These are phyloP conservation scores for Trichoderma simmonsii DNA, from an alignment of 2,329 filamentous ascomycete species.

Conservation along the genomic window DNA sequence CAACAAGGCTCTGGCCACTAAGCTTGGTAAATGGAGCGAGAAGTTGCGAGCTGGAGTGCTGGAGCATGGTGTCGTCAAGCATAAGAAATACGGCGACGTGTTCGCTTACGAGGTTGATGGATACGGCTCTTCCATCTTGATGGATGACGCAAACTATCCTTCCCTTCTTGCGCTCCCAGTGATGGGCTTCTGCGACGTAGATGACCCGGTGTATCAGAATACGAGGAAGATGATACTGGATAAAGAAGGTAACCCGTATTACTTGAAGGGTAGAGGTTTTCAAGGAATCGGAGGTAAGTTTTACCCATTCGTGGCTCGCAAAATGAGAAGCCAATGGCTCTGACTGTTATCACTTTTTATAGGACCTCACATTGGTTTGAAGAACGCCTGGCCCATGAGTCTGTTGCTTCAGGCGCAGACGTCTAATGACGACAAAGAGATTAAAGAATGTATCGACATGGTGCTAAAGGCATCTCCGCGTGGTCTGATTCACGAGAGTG, in stretches of 20 bases:
- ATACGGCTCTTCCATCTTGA: conserved; percentile 76
- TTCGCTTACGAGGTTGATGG: conserved; percentile 89
- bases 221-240: conserved; percentile 75
- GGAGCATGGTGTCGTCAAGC: conserved; percentile 76
- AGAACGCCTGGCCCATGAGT: conserved; percentile 96
- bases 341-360: conserved; percentile 16
- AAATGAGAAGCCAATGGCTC: background rate
- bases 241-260: conserved; percentile 82
- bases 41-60: conserved; percentile 73
- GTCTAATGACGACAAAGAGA: conserved; percentile 77
- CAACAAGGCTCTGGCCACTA: conserved; percentile 50
- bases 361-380: conserved; percentile 71
- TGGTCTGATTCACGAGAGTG: conserved; percentile 87
- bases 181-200: conserved; percentile 66
- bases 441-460: conserved; percentile 64
- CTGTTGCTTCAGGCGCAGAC: conserved; percentile 89
- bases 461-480: conserved; percentile 74
- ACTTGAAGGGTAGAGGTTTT: conserved; percentile 71
- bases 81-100: conserved; percentile 71
- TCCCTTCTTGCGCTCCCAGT: conserved; percentile 75
- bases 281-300: conserved; percentile 78
- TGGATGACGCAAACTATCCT: conserved; percentile 88
- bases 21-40: conserved; percentile 56
- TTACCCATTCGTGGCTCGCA: background rate
- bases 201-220: conserved; percentile 77